A percentile compares a stretch with the other conserved stretches of the same genome.
Evolutionary conservation across 495 filamentous ascomycete species (phyloP).

Genomic region (Chaetomium cochliodes): DNA sequence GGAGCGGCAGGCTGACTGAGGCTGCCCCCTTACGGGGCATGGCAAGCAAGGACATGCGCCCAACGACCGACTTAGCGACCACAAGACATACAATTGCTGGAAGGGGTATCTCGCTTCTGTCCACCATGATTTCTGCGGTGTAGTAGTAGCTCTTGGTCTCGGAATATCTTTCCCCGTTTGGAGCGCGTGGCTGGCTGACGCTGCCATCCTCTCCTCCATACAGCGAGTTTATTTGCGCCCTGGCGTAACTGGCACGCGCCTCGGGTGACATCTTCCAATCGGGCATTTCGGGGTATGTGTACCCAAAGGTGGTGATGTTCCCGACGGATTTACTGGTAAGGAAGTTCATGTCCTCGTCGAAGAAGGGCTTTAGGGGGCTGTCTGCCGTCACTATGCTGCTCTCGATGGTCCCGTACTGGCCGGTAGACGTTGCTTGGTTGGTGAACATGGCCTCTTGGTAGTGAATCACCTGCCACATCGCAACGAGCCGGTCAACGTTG

Average conservation of each 20-base stretch:
- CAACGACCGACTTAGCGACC: constrained; percentile 26
- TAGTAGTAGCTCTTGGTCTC: constrained; percentile 34
- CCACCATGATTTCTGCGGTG: constrained; percentile 34
- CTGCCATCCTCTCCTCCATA: constrained; percentile 28
- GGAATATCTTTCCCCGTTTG: not conserved
- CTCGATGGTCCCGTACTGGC: constrained; percentile 36
- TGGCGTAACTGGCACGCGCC: constrained; percentile 27
- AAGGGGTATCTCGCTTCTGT: constrained; percentile 35
- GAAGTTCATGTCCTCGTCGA: constrained; percentile 34
- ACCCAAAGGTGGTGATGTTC: constrained; percentile 40
- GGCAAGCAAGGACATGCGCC: constrained; percentile 25
- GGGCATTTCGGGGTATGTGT: constrained; percentile 48
- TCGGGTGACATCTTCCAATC: constrained; percentile 26
- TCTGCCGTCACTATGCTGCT: constrained; percentile 37
- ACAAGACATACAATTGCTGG: constrained; percentile 37
- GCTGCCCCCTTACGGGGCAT: constrained; percentile 26
- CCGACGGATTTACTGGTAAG: constrained; percentile 43
- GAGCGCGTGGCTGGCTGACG: not conserved
- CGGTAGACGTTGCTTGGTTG: constrained; percentile 22
- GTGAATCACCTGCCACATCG: constrained; percentile 45
- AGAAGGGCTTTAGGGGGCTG: constrained; percentile 50
- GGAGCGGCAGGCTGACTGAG: constrained; percentile 20
- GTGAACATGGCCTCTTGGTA: constrained; percentile 34
- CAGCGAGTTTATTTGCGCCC: constrained; percentile 35
- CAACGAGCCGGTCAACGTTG: constrained; percentile 51